Base-by-base conservation (phyloP, 305 asterid species). In the Fraxinus sp. region DNA sequence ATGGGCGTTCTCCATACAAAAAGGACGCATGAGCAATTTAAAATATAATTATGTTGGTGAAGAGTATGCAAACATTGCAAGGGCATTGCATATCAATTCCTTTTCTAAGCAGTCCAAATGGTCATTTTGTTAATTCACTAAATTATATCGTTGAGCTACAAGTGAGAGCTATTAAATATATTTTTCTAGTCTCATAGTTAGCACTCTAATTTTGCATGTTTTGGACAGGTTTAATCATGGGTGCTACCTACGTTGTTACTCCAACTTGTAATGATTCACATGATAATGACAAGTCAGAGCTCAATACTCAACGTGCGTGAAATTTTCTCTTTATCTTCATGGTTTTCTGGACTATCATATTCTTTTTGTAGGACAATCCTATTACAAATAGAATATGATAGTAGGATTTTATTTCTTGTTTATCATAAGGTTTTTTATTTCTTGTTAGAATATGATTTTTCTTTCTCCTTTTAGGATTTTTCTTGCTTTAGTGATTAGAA, bases 221-320 rank as follows among this genome's bases (percentile, higher is more conserved):
- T 77, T 86, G 82, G 78, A 87, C 91, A 96, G 99, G 95, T 83
- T 66, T 91, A 77, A 84, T 96, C 85, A 88, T 83, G 86, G 98
- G 99, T 74, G 85, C 92, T 81, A 87, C 95, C 77, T 91, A 86
- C 82, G 77, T 86, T 82, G 94, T 93, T 82, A 84, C 90, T 84
- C 93, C 99, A 89, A 87, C 93, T 64, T 81, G 77, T 30, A 66
- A 84, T 52, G 87, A 88, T 80, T 82, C 88, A 76, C 95, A 91
- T 84, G 95, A 88, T 57, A 91, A 78, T 74, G 90, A 84, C 80
- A 83, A 78, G 78, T 77, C 91, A 81, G 92, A 93, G 86, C 86
- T 86, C 49, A 93, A 93, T 85, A 82, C 59, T 78, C 91, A 90
- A 86, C 81, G 99, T 94, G 70, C 13, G 90, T 84, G 77, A 83